These are phyloP conservation scores for Arctium minus DNA, from an alignment of 129 eudicot species.

Conservation along the genomic window DNA sequence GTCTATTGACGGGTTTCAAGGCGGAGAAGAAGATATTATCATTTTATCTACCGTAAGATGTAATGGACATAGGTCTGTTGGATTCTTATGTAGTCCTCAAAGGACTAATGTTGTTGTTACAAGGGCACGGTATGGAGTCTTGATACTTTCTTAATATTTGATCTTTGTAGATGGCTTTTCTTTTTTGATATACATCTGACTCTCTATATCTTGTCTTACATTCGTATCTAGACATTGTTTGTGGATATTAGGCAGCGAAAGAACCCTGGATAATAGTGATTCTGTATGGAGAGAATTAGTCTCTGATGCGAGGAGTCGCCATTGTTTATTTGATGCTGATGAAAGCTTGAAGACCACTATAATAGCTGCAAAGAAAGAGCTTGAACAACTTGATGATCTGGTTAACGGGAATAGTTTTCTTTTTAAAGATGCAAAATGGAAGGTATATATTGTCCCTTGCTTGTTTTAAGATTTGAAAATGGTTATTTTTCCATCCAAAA, in stretches of 20 bases:
- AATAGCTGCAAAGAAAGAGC: constrained; percentile 32
- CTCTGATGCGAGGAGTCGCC: constrained; percentile 32
- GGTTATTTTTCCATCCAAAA: no score
- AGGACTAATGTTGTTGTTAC: no score
- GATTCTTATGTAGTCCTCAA: no score
- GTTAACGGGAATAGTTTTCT: no score
- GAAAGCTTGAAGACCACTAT: constrained; percentile 26
- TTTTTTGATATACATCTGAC: neutral
- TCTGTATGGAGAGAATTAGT: constrained; percentile 38
- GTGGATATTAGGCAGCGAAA: constrained; percentile 50
- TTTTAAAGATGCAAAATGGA: no score
- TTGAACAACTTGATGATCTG: no score
- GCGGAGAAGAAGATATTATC: constrained; percentile 51
- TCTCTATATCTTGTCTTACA: neutral
- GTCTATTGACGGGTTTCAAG: constrained; percentile 55
- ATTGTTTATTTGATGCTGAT: constrained; percentile 44
- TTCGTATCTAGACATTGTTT: constrained; percentile 33
- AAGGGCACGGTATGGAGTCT: no score
- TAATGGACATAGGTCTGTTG: no score
- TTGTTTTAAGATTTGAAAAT: no score
- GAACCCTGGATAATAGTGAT: constrained; percentile 27
- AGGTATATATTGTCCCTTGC: no score
- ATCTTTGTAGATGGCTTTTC: no score
- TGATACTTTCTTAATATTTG: no score
- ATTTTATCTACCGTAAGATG: constrained; percentile 52